Percentiles rank a stretch among this genome's conserved stretches.
Evolutionary conservation across 2,329 filamentous ascomycete genomes (phyloP).

Genomic region (Nannizziopsis arthrosporioides): DNA sequence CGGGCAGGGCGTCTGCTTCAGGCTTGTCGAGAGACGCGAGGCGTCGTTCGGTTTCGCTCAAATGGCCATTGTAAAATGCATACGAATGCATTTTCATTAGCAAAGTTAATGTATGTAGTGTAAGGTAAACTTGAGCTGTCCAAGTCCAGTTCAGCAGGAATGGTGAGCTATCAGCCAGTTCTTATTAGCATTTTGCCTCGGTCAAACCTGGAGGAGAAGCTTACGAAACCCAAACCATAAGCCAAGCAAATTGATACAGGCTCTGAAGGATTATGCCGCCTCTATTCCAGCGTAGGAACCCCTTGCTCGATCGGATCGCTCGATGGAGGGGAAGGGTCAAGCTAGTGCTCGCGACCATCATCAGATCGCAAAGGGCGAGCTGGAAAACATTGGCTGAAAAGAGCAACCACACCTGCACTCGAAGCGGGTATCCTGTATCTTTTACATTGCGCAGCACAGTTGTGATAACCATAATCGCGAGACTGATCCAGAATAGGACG

Average conservation of each 20-base stretch:
- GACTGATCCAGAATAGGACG: slow-evolving; percentile 91
- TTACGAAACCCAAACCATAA: slow-evolving; percentile 59
- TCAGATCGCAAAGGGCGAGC: slow-evolving; percentile 65
- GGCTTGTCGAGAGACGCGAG: slow-evolving; percentile 70
- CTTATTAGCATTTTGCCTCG: neutral
- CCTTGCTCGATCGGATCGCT: slow-evolving; percentile 47
- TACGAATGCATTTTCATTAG: slow-evolving; percentile 99
- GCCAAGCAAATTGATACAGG: slow-evolving; percentile 66
- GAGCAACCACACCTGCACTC: slow-evolving; percentile 74
- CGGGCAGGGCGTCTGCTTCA: slow-evolving; percentile 51
- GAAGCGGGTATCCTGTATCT: slow-evolving; percentile 78
- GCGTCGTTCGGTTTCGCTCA: slow-evolving; percentile 74
- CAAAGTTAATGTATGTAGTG: slow-evolving; percentile 77
- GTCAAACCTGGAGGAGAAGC: slow-evolving; percentile 17
- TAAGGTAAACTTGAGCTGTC: slow-evolving; percentile 93
- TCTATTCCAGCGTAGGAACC: slow-evolving; percentile 57
- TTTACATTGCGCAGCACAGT: slow-evolving; percentile 87
- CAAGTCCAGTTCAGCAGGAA: slow-evolving; percentile 85
- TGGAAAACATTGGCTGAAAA: slow-evolving; percentile 85
- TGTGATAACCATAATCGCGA: slow-evolving; percentile 94
- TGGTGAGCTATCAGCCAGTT: neutral
- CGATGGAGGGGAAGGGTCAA: slow-evolving; percentile 63
- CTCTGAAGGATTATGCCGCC: slow-evolving; percentile 77
- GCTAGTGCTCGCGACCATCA: slow-evolving; percentile 70
- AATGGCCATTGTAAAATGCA: slow-evolving; percentile 93